phyloP scores from a whole-genome alignment of 2,329 filamentous ascomycete genomes.

The Colletotrichum endophyticum region DNA sequence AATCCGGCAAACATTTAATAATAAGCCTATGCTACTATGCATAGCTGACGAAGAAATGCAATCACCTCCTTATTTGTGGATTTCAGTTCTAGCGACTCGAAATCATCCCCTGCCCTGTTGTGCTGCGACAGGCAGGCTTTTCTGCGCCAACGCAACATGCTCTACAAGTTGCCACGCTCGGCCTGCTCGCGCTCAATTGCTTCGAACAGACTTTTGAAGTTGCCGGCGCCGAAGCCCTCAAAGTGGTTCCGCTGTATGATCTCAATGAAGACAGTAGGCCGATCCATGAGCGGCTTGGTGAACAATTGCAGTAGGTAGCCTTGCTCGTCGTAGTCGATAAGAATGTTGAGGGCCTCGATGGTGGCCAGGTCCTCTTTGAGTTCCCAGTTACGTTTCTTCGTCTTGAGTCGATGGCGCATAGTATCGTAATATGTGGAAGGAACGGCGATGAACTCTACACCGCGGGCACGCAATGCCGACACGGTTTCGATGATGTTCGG shows the following conservation, averaged over 20 bases:
- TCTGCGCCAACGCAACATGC: neutral
- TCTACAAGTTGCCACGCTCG: conserved; percentile 78
- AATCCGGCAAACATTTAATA: neutral
- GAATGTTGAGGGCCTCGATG: conserved; percentile 78
- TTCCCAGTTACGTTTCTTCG: conserved; percentile 62
- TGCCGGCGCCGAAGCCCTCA: conserved; percentile 90
- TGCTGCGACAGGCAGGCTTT: neutral
- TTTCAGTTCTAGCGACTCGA: neutral
- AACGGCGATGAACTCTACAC: conserved; percentile 91
- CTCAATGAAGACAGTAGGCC: conserved; percentile 94
- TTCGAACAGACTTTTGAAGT: conserved; percentile 95
- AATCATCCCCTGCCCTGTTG: neutral
- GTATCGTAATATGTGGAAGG: conserved; percentile 85
- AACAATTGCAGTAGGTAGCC: conserved; percentile 83
- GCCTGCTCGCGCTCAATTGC: conserved; percentile 94
- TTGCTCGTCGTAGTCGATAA: conserved; percentile 94
- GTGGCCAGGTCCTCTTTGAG: conserved; percentile 82
- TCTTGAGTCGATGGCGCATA: conserved; percentile 76
- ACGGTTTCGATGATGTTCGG: conserved; percentile 80
- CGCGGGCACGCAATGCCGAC: conserved; percentile 78
- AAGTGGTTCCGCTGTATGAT: conserved; percentile 94
- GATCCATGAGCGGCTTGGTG: conserved; percentile 89
- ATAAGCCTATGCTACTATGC: neutral
- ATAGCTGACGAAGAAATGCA: neutral
- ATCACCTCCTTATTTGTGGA: neutral